Conservation (phyloP, 2,329 filamentous ascomycete species). For the Emmonsiellopsis sp. region DNA sequence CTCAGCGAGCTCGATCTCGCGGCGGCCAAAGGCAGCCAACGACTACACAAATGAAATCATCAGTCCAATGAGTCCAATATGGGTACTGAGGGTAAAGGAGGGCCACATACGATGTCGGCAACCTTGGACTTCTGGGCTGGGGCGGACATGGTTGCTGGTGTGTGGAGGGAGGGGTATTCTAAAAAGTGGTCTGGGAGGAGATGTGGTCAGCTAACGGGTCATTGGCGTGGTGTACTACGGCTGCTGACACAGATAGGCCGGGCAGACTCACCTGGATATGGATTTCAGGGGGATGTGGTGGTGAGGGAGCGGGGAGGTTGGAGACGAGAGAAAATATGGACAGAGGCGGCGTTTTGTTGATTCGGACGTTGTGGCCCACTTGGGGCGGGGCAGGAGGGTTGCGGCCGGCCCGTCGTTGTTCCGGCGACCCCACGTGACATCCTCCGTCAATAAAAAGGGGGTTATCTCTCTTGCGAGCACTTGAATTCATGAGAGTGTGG, state of each 20-base stretch:
- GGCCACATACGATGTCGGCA: conserved; percentile 65
- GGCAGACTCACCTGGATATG: too few species aligned
- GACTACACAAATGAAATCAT: conserved; percentile 35
- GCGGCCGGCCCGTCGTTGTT: not conserved
- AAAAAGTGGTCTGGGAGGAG: conserved; percentile 9
- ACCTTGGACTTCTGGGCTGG: conserved; percentile 96
- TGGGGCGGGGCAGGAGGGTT: not conserved
- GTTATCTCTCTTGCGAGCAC: too few species aligned
- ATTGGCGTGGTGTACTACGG: not conserved
- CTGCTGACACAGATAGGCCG: too few species aligned
- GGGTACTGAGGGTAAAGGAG: not conserved
- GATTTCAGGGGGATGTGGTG: conserved; percentile 1
- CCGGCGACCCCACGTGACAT: not conserved
- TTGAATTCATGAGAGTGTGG: too few species aligned
- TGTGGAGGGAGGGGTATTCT: conserved; percentile 4
- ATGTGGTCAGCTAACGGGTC: not conserved
- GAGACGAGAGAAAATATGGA: conserved; percentile 7
- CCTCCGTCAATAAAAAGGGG: too few species aligned
- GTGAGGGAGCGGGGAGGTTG: conserved; percentile 6
- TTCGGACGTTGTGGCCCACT: not conserved
- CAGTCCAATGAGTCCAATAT: conserved; percentile 5
- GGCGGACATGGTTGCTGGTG: conserved; percentile 49
- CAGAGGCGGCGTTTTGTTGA: not conserved
- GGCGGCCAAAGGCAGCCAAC: conserved; percentile 95
- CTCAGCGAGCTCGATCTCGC: conserved; percentile 97